Conservation (phyloP, 208 protist species). For the Trypanosomatidae sp. region DNA sequence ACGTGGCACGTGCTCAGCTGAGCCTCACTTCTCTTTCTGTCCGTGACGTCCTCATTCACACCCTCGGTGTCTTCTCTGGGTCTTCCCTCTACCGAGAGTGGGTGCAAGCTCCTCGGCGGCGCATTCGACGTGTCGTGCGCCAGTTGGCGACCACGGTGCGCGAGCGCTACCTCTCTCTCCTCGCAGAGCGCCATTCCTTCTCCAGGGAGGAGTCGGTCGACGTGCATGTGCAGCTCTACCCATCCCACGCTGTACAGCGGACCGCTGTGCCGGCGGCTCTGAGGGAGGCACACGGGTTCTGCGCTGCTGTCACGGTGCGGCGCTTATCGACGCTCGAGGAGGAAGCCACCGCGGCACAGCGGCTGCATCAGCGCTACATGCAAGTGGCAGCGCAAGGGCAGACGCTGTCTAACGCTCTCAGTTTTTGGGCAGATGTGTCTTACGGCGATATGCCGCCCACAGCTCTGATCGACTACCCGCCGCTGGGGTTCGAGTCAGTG, state of each 20-base stretch:
- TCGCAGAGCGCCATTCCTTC: background rate
- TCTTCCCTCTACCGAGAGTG: slow-evolving; percentile 50
- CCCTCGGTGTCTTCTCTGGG: slow-evolving; percentile 37
- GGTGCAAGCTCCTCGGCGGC: slow-evolving; percentile 37
- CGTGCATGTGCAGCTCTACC: slow-evolving; percentile 73
- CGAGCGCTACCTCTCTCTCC: slow-evolving; percentile 5
- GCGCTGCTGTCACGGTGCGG: slow-evolving; percentile 54
- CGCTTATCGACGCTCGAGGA: slow-evolving; percentile 31
- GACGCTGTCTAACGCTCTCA: slow-evolving; percentile 55
- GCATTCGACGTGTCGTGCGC: slow-evolving; percentile 25
- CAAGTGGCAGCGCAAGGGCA: slow-evolving; percentile 52
- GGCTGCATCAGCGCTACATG: slow-evolving; percentile 41
- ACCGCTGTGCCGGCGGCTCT: slow-evolving; percentile 5
- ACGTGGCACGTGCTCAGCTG: background rate
- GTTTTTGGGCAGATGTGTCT: slow-evolving; percentile 59
- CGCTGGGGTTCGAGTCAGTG: slow-evolving; percentile 24
- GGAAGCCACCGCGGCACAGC: slow-evolving; percentile 24
- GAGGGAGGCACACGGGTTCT: slow-evolving; percentile 21
- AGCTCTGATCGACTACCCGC: slow-evolving; percentile 15
- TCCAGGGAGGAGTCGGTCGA: slow-evolving; percentile 20
- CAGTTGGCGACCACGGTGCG: slow-evolving; percentile 16
- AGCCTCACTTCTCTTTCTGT: background rate
- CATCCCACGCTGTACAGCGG: slow-evolving; percentile 5
- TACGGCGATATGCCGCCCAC: slow-evolving; percentile 25
- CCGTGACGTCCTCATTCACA: slow-evolving; percentile 13